Conservation (phyloP, 768 basidiomycete species). For the Floccularia luteovirens region DNA sequence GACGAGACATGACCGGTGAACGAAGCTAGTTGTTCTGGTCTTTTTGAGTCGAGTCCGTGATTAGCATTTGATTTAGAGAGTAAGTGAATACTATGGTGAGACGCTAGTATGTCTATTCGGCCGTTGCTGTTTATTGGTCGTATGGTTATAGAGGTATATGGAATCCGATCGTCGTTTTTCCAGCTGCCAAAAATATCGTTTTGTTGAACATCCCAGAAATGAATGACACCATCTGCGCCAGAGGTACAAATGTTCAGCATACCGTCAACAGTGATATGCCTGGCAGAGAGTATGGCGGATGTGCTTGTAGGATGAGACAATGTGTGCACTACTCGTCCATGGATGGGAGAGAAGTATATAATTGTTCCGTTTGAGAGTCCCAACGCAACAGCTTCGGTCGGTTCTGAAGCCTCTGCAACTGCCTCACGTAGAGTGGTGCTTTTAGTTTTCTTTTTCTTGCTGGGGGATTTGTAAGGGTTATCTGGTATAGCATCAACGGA, state of each 20-base stretch:
- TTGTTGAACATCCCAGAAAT: slow-evolving; percentile 49
- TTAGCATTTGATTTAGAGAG: slow-evolving; percentile 25
- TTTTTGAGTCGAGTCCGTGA: slow-evolving; percentile 24
- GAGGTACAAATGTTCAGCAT: slow-evolving; percentile 45
- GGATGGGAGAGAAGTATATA: slow-evolving; percentile 52
- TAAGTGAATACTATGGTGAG: slow-evolving; percentile 53
- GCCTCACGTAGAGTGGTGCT: slow-evolving; percentile 18
- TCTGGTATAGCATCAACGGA: slow-evolving; percentile 13
- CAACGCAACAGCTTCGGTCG: slow-evolving; percentile 40
- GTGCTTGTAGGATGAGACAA: slow-evolving; percentile 49
- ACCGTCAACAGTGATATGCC: slow-evolving; percentile 20
- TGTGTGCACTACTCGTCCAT: slow-evolving; percentile 46
- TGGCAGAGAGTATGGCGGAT: slow-evolving; percentile 43
- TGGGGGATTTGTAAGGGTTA: slow-evolving; percentile 10
- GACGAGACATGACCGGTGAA: slow-evolving; percentile 65
- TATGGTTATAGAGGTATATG: slow-evolving; percentile 44
- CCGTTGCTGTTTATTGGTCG: slow-evolving; percentile 31
- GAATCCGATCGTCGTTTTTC: slow-evolving; percentile 52
- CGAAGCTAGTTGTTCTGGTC: slow-evolving; percentile 36
- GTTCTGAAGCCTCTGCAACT: slow-evolving; percentile 15
- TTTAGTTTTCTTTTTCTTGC: slow-evolving; percentile 51
- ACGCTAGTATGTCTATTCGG: slow-evolving; percentile 41
- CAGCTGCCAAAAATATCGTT: slow-evolving; percentile 40
- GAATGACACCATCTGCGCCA: slow-evolving; percentile 46
- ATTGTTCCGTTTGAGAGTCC: slow-evolving; percentile 58